These are phyloP conservation scores for Colletotrichum costaricense DNA, from an alignment of 2,329 filamentous ascomycete genomes.

Conservation along the genomic window DNA sequence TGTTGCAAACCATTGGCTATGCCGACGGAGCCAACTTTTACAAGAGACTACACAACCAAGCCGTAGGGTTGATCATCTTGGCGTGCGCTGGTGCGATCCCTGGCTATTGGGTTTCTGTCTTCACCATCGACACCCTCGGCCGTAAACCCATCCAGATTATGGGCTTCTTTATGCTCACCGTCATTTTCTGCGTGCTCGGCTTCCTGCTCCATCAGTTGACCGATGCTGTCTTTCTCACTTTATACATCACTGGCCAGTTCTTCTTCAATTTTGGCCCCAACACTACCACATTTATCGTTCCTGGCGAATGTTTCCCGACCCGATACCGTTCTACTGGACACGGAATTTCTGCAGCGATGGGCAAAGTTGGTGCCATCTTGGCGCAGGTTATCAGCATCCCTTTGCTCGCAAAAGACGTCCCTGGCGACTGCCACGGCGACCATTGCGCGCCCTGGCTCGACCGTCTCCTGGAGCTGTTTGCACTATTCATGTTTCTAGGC, in stretches of 20 bases:
- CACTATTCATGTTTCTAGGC: constrained; percentile 83
- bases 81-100: constrained; percentile 82
- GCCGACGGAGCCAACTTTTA: constrained; percentile 73
- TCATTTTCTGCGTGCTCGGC: constrained; percentile 72
- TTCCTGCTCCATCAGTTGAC: constrained; percentile 65
- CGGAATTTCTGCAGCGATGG: constrained; percentile 73
- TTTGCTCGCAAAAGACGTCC: constrained; percentile 67
- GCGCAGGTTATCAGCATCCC: constrained; percentile 75
- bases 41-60: constrained; percentile 75
- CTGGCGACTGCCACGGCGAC: constrained; percentile 59
- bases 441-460: constrained; percentile 71
- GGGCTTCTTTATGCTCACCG: constrained; percentile 70
- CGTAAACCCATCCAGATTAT: constrained; percentile 80
- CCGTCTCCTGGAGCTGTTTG: constrained; percentile 82
- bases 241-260: constrained; percentile 74
- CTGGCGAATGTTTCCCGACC: constrained; percentile 74
- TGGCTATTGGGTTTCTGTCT: constrained; percentile 82
- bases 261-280: constrained; percentile 76
- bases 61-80: constrained; percentile 81
- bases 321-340: constrained; percentile 72
- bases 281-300: constrained; percentile 73
- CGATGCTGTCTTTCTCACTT: constrained; percentile 62
- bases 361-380: constrained; percentile 76
- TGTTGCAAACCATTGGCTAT: constrained; percentile 80
- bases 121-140: constrained; percentile 79